Evolutionary conservation across 768 basidiomycete species (phyloP).

Genomic region (Rickenella mellea): DNA sequence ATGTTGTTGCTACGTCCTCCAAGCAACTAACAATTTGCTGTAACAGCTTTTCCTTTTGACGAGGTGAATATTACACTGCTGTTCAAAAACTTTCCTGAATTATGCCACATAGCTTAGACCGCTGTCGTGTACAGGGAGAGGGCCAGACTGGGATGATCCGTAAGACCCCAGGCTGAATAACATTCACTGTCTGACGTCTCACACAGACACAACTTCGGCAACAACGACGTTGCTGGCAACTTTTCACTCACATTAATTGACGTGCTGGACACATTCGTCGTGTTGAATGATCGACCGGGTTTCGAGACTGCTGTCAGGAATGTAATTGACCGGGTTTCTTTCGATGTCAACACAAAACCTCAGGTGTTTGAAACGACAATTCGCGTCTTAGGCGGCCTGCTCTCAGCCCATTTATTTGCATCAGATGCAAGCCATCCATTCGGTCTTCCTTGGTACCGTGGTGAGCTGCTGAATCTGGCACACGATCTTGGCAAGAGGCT

Average conservation of each 20-base stretch:
- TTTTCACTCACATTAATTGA: slow-evolving; percentile 80
- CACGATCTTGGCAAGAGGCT: slow-evolving; percentile 80
- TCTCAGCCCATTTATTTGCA: slow-evolving; percentile 82
- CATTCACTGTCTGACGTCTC: slow-evolving; percentile 8
- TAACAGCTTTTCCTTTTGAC: slow-evolving; percentile 73
- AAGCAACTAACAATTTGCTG: slow-evolving; percentile 13
- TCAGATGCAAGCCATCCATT: slow-evolving; percentile 56
- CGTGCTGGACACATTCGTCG: slow-evolving; percentile 81
- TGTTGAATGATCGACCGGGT: slow-evolving; percentile 67
- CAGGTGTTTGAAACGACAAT: slow-evolving; percentile 98
- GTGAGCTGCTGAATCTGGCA: slow-evolving; percentile 72
- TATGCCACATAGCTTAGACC: slow-evolving; percentile 58
- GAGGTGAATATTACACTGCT: slow-evolving; percentile 39
- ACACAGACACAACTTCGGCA: slow-evolving; percentile 55
- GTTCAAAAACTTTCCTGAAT: slow-evolving; percentile 4
- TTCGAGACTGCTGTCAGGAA: slow-evolving; percentile 82
- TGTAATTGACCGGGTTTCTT: slow-evolving; percentile 75
- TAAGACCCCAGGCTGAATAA: slow-evolving; percentile 28
- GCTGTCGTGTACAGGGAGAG: slow-evolving; percentile 75
- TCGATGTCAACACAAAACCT: slow-evolving; percentile 92
- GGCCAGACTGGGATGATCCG: slow-evolving; percentile 83
- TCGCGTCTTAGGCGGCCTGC: slow-evolving; percentile 81
- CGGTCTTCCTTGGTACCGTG: slow-evolving; percentile 75
- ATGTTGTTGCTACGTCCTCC: background rate
- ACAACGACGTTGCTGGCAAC: slow-evolving; percentile 93